Base-by-base conservation (phyloP, 2,329 filamentous ascomycete species). In the Penicillium vulpinum region DNA sequence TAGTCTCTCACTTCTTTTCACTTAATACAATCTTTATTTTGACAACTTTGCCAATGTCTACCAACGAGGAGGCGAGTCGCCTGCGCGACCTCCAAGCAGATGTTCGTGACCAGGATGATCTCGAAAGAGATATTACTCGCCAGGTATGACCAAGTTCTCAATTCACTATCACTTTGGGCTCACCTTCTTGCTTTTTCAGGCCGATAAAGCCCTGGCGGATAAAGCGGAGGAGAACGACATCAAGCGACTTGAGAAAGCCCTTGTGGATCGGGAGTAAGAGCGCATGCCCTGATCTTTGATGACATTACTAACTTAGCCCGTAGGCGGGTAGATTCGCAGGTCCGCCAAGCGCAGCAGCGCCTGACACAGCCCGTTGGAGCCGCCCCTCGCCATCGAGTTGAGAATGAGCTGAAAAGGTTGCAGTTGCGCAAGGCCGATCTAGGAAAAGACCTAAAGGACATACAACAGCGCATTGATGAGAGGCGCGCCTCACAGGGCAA, bases 91-190 rank as follows among this genome's bases (percentile, higher is more conserved):
- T 92, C 39, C 86, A 88, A 5, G 83, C 86, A 50, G 82, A 87
- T 56, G 85, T 94, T 22, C 86, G 91, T 56, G 87, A 96, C 67
- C 93, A 97, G 73, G 88, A 92, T 77, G 92, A 97, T 57, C 78
- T 97, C 21, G 93, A 97, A 74, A 84, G 91, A 60, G 92, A 96
- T 68, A 95, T 97, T 61, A 83, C 84, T 28, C 80, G 81, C 43
- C 83, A 88, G 72, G 75, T 77, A 67, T 47, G 50, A 11, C 51
- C 10, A 28, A 18, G 28, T 22, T 6, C n/a, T 9, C 28, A 18
- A 15, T 43, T 31, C 5, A 10, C 5, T 40, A 22, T 26, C 31
- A 35, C 11, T 38, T 4, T 13, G 9, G 13, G 13, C 38, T 43
- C 15, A 59, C 22, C 5, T 48, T 28, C 16, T 45, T n/a, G 47